Evolutionary conservation across 495 filamentous ascomycete species (phyloP), one percentile per base, ranked within the genome.

Genomic region (Penicillium simplicissimum): DNA sequence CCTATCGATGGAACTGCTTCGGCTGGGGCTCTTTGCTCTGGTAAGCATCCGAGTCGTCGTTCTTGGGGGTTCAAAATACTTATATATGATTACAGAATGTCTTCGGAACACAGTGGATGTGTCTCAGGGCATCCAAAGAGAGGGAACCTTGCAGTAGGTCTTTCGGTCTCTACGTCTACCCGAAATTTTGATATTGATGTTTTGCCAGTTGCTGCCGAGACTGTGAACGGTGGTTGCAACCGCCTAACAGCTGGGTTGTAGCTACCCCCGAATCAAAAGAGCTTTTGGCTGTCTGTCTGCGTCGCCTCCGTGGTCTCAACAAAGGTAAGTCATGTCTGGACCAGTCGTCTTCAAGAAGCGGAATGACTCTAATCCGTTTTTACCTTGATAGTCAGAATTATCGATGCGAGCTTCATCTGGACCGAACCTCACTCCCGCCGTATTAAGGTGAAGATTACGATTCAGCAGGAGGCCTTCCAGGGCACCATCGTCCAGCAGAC

Each of bases 381-480:
- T n/a, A 37, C n/a, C 7, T 5, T 19, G 21, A 95, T 91, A 77
- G 90, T 96, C 57, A 82, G 95, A 43, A 93, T 98, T 62, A 92
- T 95, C 69, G 95, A 98, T 67, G 95, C 95, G 37, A 89, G 85
- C 67, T 98, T 98, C 71, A 91, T 97, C 64, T 98, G 95, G 95
- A 98, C 95, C 3, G 95, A 98, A 76, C 95, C 95, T 8, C 95
- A 98, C 79, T 96, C 91, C 52, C 81, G 91, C 68, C 81, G 95
- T 67, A 82, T 98, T 54, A 93, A 90, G 71, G 87, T 98, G 63
- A 96, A 96, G 77, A 90, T 98, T 68, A 96, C 92, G 0, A 85
- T 98, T 17, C 94, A 98, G 70, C 86, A 78, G 76, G 90, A 83
- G 82, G 93, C 76, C 69, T 92, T 79, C 67, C 79, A 89, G 67